Evolutionary conservation across 345 rosid species (phyloP).

Genomic region (Punica granatum): DNA sequence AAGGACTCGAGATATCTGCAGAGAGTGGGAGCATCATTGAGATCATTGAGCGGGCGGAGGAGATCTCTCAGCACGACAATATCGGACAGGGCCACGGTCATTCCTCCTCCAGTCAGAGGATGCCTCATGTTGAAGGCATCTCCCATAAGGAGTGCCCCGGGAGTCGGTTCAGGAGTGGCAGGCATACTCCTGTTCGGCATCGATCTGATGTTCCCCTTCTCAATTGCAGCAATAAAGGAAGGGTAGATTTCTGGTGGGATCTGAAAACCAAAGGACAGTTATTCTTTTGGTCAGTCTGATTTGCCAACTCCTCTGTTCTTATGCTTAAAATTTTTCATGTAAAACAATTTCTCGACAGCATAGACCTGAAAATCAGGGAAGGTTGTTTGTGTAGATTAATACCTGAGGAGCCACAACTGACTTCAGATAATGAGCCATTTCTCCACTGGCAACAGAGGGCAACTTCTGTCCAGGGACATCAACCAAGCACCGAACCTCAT

Average conservation of each 20-base stretch:
- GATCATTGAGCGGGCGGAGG: constrained; percentile 30
- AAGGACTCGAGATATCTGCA: constrained; percentile 38
- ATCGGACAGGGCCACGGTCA: constrained; percentile 54
- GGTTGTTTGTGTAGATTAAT: no score
- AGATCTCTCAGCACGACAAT: constrained; percentile 35
- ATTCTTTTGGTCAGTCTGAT: not conserved
- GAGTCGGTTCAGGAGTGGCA: constrained; percentile 38
- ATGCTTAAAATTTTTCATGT: no score
- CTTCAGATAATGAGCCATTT: constrained; percentile 55
- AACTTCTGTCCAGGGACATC: constrained; percentile 55
- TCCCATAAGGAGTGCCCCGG: constrained; percentile 43
- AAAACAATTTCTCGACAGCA: no score
- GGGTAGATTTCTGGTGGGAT: constrained; percentile 29
- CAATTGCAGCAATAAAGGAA: constrained; percentile 31
- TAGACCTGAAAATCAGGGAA: no score
- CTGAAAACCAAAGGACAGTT: constrained; percentile 18
- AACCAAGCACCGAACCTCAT: constrained; percentile 61
- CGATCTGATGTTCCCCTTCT: constrained; percentile 35
- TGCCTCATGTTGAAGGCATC: constrained; percentile 57
- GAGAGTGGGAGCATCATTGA: constrained; percentile 29
- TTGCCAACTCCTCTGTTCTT: no score
- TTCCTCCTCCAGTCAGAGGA: constrained; percentile 53
- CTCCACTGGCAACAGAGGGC: constrained; percentile 60
- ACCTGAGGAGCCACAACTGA: constrained; percentile 47
- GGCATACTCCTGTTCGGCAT: constrained; percentile 50